Percentiles rank a stretch among this genome's conserved stretches.
Conservation (phyloP, 1,139 yeast species). For the Yamadazyma triangularis region DNA sequence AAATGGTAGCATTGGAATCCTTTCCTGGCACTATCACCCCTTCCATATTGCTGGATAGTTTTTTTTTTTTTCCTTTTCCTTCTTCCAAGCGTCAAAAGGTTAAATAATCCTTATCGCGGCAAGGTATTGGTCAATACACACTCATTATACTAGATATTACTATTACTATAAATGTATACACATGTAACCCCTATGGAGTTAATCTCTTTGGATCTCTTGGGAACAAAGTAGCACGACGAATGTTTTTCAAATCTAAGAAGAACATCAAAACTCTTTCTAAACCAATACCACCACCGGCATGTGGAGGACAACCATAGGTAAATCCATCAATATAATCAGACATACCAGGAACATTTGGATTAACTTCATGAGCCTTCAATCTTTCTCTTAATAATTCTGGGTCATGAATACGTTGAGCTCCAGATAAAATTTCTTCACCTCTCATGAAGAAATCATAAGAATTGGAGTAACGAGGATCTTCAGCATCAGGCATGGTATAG, state of each 20-base stretch:
- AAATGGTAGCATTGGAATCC: conserved; percentile 64
- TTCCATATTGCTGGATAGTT: conserved; percentile 19
- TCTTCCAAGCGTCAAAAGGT: not conserved
- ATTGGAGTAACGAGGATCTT: conserved; percentile 87
- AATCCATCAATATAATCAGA: conserved; percentile 91
- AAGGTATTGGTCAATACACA: no score
- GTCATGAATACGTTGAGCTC: conserved; percentile 99
- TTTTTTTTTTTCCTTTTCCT: not conserved
- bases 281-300: conserved; percentile 99
- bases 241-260: conserved; percentile 92
- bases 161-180: no score
- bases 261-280: conserved; percentile 98
- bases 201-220: conserved; percentile 98
- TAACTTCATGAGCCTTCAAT: conserved; percentile 78
- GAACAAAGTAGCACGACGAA: conserved; percentile 95
- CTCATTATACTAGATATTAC: no score
- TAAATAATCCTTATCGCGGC: not conserved
- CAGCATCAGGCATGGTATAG: conserved; percentile 98
- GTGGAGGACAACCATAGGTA: conserved; percentile 94
- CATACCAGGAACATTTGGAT: conserved; percentile 76
- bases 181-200: conserved; percentile 52
- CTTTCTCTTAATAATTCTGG: conserved; percentile 76
- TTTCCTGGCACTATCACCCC: conserved; percentile 25
- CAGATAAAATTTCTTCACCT: conserved; percentile 97
- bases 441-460: conserved; percentile 98